A percentile compares a stretch with the other conserved stretches of the same genome.
phyloP scores from a whole-genome alignment of 1,139 yeast species.

The Candida dubliniensis region DNA sequence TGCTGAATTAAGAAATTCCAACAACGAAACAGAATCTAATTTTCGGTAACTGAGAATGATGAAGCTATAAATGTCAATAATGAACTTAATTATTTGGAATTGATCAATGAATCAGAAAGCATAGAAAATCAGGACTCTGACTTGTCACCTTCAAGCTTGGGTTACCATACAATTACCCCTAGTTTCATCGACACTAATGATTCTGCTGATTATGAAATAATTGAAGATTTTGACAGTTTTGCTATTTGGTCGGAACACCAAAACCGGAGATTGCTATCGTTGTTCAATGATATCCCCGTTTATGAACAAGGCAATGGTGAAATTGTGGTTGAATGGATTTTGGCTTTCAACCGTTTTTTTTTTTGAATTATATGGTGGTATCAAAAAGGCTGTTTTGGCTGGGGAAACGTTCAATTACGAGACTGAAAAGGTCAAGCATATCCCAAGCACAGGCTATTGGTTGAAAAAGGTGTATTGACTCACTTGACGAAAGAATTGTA shows the following conservation, averaged over 20 bases:
- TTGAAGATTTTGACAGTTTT: neutral
- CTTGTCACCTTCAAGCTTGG: too few species aligned
- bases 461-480: neutral
- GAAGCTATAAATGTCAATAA: too few species aligned
- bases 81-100: too few species aligned
- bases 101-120: too few species aligned
- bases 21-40: too few species aligned
- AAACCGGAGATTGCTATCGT: neutral
- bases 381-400: neutral
- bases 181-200: too few species aligned
- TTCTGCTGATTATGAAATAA: neutral
- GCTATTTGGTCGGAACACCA: neutral
- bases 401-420: neutral
- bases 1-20: too few species aligned
- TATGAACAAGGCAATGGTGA: neutral
- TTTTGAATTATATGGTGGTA: neutral
- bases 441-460: neutral
- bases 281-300: neutral
- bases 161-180: too few species aligned
- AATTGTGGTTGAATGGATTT: neutral
- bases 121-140: too few species aligned
- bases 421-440: neutral
- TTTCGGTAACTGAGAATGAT: too few species aligned
- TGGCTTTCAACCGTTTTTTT: neutral
- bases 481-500: neutral